Conservation (phyloP, 148 eudicot species). For the Camellia japonica region DNA sequence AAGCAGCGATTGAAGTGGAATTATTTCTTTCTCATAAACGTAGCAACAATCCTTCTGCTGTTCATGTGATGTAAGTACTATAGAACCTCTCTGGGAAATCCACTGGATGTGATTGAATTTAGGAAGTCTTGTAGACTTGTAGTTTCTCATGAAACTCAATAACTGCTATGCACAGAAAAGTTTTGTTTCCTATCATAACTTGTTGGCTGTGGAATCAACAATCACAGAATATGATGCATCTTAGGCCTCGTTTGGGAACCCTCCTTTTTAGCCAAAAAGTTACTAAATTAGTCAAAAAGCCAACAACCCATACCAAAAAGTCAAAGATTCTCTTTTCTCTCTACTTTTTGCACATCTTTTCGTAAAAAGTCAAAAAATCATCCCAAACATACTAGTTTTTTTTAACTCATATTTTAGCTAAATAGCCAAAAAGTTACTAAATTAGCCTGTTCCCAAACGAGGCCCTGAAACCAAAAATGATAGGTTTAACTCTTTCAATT, state of each 20-base stretch:
- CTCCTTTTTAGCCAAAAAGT: no score
- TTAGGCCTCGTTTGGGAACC: no score
- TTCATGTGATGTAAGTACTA: slow-evolving; percentile 42
- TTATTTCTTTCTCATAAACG: slow-evolving; percentile 45
- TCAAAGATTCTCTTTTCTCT: no score
- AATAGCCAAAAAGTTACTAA: no score
- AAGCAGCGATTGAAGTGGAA: slow-evolving; percentile 45
- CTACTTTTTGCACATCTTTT: no score
- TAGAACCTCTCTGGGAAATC: neutral
- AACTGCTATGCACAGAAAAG: neutral
- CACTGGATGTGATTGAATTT: neutral
- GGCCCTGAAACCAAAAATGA: neutral
- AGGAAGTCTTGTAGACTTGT: neutral
- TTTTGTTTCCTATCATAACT: neutral
- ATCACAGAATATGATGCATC: neutral
- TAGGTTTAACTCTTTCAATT: neutral
- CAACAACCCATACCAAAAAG: no score
- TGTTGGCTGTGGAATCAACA: neutral
- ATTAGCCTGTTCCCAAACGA: no score
- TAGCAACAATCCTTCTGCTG: slow-evolving; percentile 31
- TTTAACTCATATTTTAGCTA: no score
- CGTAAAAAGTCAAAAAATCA: no score
- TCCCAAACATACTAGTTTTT: no score
- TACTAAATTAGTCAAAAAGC: no score
- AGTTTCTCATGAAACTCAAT: neutral